phyloP scores from a whole-genome alignment of 208 protist species.

The Crithidia brevicula region DNA sequence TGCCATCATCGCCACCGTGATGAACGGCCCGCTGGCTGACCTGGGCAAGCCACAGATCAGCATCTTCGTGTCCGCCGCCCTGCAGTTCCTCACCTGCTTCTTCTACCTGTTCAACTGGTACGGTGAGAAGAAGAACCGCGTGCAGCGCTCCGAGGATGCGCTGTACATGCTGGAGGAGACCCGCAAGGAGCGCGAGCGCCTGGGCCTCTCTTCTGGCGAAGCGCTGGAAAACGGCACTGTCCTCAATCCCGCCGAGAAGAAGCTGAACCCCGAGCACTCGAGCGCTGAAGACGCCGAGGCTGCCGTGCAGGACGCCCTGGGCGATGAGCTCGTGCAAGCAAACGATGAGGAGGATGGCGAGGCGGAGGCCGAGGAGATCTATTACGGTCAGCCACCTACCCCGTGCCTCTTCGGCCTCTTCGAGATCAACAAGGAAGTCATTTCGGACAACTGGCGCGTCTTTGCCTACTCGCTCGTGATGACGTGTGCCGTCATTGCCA shows the following conservation, averaged over 20 bases:
- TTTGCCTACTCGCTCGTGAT: conserved; percentile 57
- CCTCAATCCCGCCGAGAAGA: conserved; percentile 9
- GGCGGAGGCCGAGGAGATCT: conserved; percentile 5
- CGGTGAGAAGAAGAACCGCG: conserved; percentile 57
- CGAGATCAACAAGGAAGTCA: conserved; percentile 69
- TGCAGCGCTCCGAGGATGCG: conserved; percentile 50
- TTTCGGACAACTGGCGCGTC: conserved; percentile 47
- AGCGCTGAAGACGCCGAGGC: conserved; percentile 14
- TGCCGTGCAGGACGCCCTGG: conserved; percentile 3
- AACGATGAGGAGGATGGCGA: conserved; percentile 5
- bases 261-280: conserved; percentile 14
- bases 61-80: conserved; percentile 51
- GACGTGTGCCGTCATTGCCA: conserved; percentile 47
- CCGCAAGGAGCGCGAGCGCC: conserved; percentile 35
- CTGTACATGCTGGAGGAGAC: conserved; percentile 33
- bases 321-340: conserved; percentile 7
- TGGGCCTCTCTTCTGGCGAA: conserved; percentile 25
- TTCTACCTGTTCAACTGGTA: conserved; percentile 72
- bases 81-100: conserved; percentile 51
- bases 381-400: conserved; percentile 21
- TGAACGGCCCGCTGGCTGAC: conserved; percentile 64
- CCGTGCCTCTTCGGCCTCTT: conserved; percentile 42
- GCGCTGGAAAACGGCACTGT: no score
- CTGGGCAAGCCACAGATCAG: conserved; percentile 34
- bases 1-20: conserved; percentile 37